Evolutionary conservation across 2,329 filamentous ascomycete genomes (phyloP).

Genomic region (Didymella sp.): DNA sequence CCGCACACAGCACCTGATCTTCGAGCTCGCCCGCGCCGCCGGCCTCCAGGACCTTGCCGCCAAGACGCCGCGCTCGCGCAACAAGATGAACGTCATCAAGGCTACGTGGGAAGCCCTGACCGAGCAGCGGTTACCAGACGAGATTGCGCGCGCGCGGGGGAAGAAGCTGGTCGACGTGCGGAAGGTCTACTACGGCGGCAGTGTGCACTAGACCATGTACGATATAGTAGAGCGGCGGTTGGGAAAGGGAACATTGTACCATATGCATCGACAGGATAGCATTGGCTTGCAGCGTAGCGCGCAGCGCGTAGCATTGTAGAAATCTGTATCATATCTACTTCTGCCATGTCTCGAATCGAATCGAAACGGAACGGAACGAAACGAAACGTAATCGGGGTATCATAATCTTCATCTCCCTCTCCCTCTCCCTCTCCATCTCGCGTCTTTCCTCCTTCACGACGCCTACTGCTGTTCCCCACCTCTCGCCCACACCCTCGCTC

Average conservation of each 20-base stretch:
- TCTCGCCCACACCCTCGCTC: neutral
- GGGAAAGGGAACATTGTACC: slow-evolving; percentile 16
- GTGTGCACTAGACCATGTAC: slow-evolving; percentile 37
- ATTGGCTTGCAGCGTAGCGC: neutral
- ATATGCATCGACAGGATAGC: slow-evolving; percentile 4
- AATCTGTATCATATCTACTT: slow-evolving; percentile 6
- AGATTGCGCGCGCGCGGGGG: slow-evolving; percentile 85
- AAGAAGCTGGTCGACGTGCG: slow-evolving; percentile 96
- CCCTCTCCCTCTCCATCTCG: neutral
- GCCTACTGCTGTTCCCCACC: neutral
- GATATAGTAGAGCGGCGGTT: neutral
- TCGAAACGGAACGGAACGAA: no score
- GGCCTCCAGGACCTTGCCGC: slow-evolving; percentile 89
- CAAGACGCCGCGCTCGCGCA: slow-evolving; percentile 81
- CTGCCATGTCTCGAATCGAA: neutral
- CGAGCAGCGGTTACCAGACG: slow-evolving; percentile 85
- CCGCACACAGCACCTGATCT: slow-evolving; percentile 88
- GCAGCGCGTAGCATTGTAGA: neutral
- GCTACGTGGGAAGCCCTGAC: slow-evolving; percentile 83
- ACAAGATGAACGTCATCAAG: slow-evolving; percentile 98
- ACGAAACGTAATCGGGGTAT: slow-evolving; percentile 10
- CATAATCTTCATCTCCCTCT: neutral
- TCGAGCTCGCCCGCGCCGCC: slow-evolving; percentile 87
- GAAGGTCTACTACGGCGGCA: slow-evolving; percentile 95
- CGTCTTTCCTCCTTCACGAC: neutral